Percentiles rank a stretch among this genome's conserved stretches.
Conservation (phyloP, 2,329 filamentous ascomycete genomes). For the Calonectria crousiana region DNA sequence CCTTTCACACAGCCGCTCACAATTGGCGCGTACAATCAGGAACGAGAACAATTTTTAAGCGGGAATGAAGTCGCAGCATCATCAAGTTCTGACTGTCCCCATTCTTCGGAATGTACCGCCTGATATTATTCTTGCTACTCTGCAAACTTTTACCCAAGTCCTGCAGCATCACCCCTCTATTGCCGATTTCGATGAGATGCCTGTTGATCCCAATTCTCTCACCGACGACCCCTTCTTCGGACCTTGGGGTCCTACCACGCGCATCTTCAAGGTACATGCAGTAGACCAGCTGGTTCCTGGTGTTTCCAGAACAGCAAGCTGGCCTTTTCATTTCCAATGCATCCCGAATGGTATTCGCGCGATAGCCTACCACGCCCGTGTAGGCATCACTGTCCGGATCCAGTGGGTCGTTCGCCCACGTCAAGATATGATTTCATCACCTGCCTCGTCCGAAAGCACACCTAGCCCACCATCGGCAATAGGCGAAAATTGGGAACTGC, state of each 20-base stretch:
- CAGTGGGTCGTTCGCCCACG: slow-evolving; percentile 41
- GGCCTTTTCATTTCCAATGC: slow-evolving; percentile 57
- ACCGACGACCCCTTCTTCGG: slow-evolving; percentile 55
- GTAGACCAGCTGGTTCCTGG: slow-evolving; percentile 50
- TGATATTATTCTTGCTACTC: slow-evolving; percentile 48
- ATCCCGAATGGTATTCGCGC: slow-evolving; percentile 53
- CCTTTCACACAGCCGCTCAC: neutral
- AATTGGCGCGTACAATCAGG: neutral
- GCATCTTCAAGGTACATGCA: slow-evolving; percentile 44
- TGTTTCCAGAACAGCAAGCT: slow-evolving; percentile 51
- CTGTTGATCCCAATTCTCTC: slow-evolving; percentile 45
- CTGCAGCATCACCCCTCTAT: slow-evolving; percentile 54
- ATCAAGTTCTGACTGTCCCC: slow-evolving; percentile 48
- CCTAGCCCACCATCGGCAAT: slow-evolving; percentile 18
- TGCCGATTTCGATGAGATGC: slow-evolving; percentile 47
- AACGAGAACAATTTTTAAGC: neutral
- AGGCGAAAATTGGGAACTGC: slow-evolving; percentile 41
- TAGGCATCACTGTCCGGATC: slow-evolving; percentile 54
- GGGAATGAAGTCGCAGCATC: slow-evolving; percentile 21
- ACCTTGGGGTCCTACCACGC: slow-evolving; percentile 48
- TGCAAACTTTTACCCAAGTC: slow-evolving; percentile 54
- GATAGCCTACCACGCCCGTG: slow-evolving; percentile 52
- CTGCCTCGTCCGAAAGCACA: slow-evolving; percentile 20
- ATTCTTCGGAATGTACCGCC: slow-evolving; percentile 53
- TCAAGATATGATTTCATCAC: neutral